Base-by-base conservation (phyloP, 805 yeast species). In the Wickerhamiella shivajii region DNA sequence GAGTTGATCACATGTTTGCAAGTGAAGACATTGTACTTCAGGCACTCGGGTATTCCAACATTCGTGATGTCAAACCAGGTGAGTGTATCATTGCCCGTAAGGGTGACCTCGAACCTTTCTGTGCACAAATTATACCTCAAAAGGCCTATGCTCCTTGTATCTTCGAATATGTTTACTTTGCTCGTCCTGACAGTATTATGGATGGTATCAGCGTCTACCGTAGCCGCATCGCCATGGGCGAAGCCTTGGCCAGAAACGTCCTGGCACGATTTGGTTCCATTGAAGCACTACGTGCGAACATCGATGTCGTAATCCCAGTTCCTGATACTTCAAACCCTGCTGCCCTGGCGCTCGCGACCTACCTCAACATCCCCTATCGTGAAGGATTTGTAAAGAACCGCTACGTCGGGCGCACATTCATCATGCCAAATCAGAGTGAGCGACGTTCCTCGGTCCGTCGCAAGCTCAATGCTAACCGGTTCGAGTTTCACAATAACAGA, bases 301-400 rank as follows among this genome's bases (percentile, higher is more conserved):
- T 90, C 36, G 98, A 90, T 49, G 98, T 87, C 29, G 93, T 90
- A 4, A 81, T 90, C 38, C 96, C 98, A 2, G 98, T 90, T 10
- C 98, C 98, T 8, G 98, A 90, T 55, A 90, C 98, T 6, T 76
- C 97, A n/a, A 71, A 97, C 57, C 85, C 92, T 27, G 76, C 94
- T 15, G 97, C 97, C 1, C 59, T 85, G 40, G 90, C 90, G 52
- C 77, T 93, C 57, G 87, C 97, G 1, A 85, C 78, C 23, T 64
- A 73, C 30, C 64, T 90, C 42, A 69, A 72, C 29, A 53, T 83
- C 13, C 92, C 93, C 13, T 90, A 83, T 60, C 71, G 98, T 52
- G 98, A 90, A 60, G 98, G 96, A 17, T 90, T 90, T 53, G 92
- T 90, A 42, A 90, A 90, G 57, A 90, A 90, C 62, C 69, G 96